A percentile compares a stretch with the other conserved stretches of the same genome.
These are phyloP conservation scores for Chrysoporthe austroafricana DNA, from an alignment of 2,329 filamentous ascomycete species.

Conservation along the genomic window DNA sequence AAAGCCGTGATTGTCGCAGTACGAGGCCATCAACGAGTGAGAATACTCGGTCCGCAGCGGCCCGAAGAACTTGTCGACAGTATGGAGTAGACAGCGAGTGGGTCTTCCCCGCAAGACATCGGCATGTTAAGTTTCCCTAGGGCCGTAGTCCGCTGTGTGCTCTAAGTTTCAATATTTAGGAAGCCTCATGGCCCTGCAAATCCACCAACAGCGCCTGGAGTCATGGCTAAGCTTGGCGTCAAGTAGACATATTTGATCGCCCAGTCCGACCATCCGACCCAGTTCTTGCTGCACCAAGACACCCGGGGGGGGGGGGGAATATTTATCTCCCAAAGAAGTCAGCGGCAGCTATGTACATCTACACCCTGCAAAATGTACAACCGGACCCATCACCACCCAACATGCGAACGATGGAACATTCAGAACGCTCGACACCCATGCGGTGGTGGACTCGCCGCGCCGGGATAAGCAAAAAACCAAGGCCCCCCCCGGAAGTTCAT, in stretches of 20 bases:
- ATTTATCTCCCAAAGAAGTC: not conserved
- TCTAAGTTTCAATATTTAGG: no score
- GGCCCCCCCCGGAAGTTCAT: not conserved
- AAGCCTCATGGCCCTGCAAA: no score
- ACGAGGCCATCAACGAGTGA: not conserved
- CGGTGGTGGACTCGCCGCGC: not conserved
- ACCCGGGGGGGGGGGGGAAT: no score
- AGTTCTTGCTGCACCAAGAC: no score
- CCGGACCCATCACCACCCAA: slow-evolving; percentile 2
- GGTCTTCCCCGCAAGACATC: not conserved
- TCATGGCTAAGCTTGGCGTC: not conserved
- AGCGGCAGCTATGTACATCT: not conserved
- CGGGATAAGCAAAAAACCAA: slow-evolving; percentile 2
- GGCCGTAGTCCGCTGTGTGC: no score
- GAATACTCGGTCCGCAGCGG: slow-evolving; percentile 4
- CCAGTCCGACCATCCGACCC: no score
- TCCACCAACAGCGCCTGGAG: no score
- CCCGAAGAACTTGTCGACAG: slow-evolving; percentile 1
- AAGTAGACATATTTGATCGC: not conserved
- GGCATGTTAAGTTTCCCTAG: not conserved
- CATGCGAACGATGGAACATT: not conserved
- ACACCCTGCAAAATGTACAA: not conserved
- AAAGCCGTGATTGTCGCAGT: not conserved
- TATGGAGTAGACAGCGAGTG: not conserved
- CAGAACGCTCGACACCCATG: not conserved